These are phyloP conservation scores for Melampsora americana DNA, from an alignment of 1,284 basidiomycete species.

Conservation along the genomic window DNA sequence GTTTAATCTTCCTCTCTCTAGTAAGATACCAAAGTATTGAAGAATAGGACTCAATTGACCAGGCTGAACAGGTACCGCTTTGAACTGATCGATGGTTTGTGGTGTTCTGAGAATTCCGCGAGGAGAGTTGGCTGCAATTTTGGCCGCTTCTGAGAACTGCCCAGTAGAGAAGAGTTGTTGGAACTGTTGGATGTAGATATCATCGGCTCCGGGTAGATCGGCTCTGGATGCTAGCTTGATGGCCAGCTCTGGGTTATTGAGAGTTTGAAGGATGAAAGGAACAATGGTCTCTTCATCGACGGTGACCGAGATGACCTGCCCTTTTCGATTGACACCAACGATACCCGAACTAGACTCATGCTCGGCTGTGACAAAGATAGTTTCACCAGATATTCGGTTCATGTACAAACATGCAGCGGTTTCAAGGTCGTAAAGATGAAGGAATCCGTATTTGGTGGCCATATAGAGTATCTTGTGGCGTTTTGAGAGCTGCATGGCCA, in stretches of 20 bases:
- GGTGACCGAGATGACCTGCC: constrained; percentile 93
- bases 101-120: constrained; percentile 91
- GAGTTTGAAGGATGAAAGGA: constrained; percentile 85
- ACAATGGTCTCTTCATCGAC: constrained; percentile 95
- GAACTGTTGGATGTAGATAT: constrained; percentile 94
- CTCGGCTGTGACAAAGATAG: constrained; percentile 97
- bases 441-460: constrained; percentile 98
- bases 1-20: constrained; percentile 97
- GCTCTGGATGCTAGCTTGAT: constrained; percentile 96
- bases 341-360: constrained; percentile 92
- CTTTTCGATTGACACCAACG: constrained; percentile 99
- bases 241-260: constrained; percentile 96
- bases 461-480: constrained; percentile 97
- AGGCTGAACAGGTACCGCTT: constrained; percentile 82
- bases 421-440: constrained; percentile 98
- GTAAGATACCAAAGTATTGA: constrained; percentile 95
- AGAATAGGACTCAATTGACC: constrained; percentile 93
- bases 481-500: constrained; percentile 97
- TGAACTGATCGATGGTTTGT: constrained; percentile 97
- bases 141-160: constrained; percentile 94
- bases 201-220: constrained; percentile 96
- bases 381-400: constrained; percentile 99
- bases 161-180: constrained; percentile 85
- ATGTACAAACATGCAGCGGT: constrained; percentile 99
- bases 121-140: constrained; percentile 96